Percentiles rank a stretch among this genome's conserved stretches.
Evolutionary conservation across 306 rosid species (phyloP).

Genomic region (Lathyrus aphaca): DNA sequence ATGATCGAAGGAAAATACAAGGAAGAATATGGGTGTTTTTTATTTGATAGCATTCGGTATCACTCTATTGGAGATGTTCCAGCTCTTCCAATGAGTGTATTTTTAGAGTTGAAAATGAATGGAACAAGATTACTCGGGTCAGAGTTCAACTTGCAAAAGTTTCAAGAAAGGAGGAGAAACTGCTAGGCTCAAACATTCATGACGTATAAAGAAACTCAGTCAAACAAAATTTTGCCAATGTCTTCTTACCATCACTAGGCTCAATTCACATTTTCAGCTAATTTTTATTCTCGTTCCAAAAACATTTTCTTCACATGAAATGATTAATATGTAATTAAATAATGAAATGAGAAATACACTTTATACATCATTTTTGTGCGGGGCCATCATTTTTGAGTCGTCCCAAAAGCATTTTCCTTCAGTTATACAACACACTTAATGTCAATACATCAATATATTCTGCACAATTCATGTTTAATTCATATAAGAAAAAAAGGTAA

Average conservation of each 20-base stretch:
- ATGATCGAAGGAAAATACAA: too few species aligned
- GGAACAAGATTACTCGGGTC: slow-evolving; percentile 74
- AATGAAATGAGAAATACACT: too few species aligned
- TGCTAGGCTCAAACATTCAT: slow-evolving; percentile 63
- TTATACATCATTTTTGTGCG: too few species aligned
- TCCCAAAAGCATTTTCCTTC: too few species aligned
- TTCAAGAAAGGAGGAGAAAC: slow-evolving; percentile 68
- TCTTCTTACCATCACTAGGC: slow-evolving; percentile 29
- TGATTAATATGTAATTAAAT: too few species aligned
- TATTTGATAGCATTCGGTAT: slow-evolving; percentile 79
- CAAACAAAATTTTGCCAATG: slow-evolving; percentile 44
- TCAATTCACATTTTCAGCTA: slow-evolving; percentile 37
- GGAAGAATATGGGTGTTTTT: too few species aligned
- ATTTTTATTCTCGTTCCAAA: slow-evolving; percentile 33
- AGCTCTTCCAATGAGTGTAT: slow-evolving; percentile 96
- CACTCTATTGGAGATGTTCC: slow-evolving; percentile 76
- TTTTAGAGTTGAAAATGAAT: slow-evolving; percentile 91
- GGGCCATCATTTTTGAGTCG: too few species aligned
- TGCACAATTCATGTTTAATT: too few species aligned
- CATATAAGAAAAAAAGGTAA: too few species aligned
- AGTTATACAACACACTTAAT: too few species aligned
- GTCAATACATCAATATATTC: too few species aligned
- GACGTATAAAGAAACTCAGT: slow-evolving; percentile 55
- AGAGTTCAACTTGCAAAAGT: slow-evolving; percentile 65
- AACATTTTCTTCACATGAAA: slow-evolving; percentile 29